Conservation (phyloP, 2,329 filamentous ascomycete species). For the Chrysoporthe austroafricana region DNA sequence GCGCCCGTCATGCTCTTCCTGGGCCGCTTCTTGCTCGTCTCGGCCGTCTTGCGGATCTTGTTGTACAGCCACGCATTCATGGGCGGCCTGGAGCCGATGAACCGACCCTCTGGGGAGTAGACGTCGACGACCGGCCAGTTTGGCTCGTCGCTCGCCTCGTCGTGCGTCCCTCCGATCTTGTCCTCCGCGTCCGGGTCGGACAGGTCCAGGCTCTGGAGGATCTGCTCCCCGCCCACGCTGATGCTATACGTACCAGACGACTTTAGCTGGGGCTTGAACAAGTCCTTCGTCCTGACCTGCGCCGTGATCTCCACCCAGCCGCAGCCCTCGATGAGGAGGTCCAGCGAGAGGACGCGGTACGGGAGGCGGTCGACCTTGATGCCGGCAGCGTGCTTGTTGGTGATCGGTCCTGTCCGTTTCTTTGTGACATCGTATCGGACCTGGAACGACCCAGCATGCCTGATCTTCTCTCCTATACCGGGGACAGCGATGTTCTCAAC, state of each 20-base stretch:
- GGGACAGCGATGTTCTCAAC: conserved; percentile 67
- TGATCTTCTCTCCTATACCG: conserved; percentile 60
- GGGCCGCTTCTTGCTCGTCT: conserved; percentile 57
- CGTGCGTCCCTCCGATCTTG: conserved; percentile 13
- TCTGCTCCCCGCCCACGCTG: conserved; percentile 25
- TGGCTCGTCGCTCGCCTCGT: conserved; percentile 37
- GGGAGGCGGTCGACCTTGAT: conserved; percentile 71
- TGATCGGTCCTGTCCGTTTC: conserved; percentile 74
- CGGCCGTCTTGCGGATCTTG: conserved; percentile 53
- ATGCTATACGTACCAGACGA: conserved; percentile 10
- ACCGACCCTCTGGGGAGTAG: conserved; percentile 83
- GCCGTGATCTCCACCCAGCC: conserved; percentile 90
- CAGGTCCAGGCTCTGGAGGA: conserved; percentile 37
- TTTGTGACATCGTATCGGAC: conserved; percentile 85
- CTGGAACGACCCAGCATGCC: conserved; percentile 73
- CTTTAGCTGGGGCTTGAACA: conserved; percentile 36
- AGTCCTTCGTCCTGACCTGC: conserved; percentile 70
- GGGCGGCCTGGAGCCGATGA: conserved; percentile 67
- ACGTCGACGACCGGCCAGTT: conserved; percentile 78
- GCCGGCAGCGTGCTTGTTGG: conserved; percentile 63
- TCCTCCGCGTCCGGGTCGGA: conserved; percentile 30
- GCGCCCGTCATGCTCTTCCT: conserved; percentile 66
- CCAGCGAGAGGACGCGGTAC: conserved; percentile 77
- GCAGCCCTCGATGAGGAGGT: conserved; percentile 88
- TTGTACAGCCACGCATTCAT: conserved; percentile 73